phyloP scores from a whole-genome alignment of 148 eudicot genomes.

The Rhododendron williamsianum region DNA sequence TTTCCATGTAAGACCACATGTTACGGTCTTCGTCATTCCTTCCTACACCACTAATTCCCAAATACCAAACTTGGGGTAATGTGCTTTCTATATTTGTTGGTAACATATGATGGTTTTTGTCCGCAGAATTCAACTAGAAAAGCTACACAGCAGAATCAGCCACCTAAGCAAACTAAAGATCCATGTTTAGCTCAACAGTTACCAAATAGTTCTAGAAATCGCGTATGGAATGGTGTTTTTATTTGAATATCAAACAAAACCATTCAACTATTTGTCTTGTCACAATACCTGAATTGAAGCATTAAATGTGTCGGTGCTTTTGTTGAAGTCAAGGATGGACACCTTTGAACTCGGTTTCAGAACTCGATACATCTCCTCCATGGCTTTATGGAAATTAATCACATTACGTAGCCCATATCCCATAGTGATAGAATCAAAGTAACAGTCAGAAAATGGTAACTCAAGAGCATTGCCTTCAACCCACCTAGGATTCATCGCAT shows the following conservation, averaged over 20 bases:
- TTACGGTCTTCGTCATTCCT: background rate
- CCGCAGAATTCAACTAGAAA: background rate
- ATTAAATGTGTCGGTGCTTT: slow-evolving; percentile 41
- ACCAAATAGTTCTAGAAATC: background rate
- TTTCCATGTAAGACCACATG: background rate
- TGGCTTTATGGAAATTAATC: slow-evolving; percentile 54
- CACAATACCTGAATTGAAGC: slow-evolving; percentile 52
- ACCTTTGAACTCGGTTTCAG: slow-evolving; percentile 73
- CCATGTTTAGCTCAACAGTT: background rate
- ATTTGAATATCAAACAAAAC: background rate
- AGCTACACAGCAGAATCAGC: background rate
- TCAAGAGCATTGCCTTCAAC: slow-evolving; percentile 79
- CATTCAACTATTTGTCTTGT: background rate
- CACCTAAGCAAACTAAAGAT: background rate
- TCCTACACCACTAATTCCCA: background rate
- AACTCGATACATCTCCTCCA: slow-evolving; percentile 64
- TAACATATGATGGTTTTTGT: no score
- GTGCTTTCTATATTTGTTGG: background rate
- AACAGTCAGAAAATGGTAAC: slow-evolving; percentile 57
- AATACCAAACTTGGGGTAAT: background rate
- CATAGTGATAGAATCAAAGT: slow-evolving; percentile 79
- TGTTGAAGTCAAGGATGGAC: slow-evolving; percentile 85
- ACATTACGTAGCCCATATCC: slow-evolving; percentile 93
- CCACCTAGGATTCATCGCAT: slow-evolving; percentile 48
- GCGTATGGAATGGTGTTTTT: background rate